Evolutionary conservation across 2,329 filamentous ascomycete genomes (phyloP).

Genomic region (Ascochyta clinopodiicola): DNA sequence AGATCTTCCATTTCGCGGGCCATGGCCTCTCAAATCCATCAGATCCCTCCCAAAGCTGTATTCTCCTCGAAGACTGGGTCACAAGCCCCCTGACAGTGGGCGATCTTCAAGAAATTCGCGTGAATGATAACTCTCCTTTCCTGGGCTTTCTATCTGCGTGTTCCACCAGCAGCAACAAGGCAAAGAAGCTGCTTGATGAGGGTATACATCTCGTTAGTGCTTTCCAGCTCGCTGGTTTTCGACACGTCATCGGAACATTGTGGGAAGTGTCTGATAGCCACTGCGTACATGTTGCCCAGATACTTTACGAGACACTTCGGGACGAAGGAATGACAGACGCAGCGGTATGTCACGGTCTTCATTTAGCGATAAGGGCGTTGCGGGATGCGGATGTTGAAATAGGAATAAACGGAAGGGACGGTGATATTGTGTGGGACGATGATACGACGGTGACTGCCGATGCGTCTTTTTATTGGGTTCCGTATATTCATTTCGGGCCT

Average conservation of each 20-base stretch:
- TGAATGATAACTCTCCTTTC: too few species aligned
- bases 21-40: slow-evolving; percentile 39
- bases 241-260: slow-evolving; percentile 49
- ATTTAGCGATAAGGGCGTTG: slow-evolving; percentile 8
- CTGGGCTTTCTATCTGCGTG: too few species aligned
- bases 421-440: too few species aligned
- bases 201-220: slow-evolving; percentile 48
- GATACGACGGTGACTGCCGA: too few species aligned
- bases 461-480: too few species aligned
- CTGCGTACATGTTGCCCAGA: slow-evolving; percentile 41
- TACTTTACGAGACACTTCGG: slow-evolving; percentile 30
- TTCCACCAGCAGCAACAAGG: neutral
- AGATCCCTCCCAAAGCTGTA: slow-evolving; percentile 42
- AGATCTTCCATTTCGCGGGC: slow-evolving; percentile 54
- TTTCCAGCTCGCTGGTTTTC: slow-evolving; percentile 39
- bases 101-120: too few species aligned
- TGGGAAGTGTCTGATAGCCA: slow-evolving; percentile 49
- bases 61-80: slow-evolving; percentile 29
- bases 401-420: too few species aligned
- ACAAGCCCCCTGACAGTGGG: too few species aligned
- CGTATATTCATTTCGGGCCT: neutral
- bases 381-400: neutral
- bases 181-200: slow-evolving; percentile 44
- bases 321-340: slow-evolving; percentile 15
- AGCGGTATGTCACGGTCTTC: slow-evolving; percentile 12